Evolutionary conservation across 768 basidiomycete genomes (phyloP).

Genomic region (Galerina sulciceps): DNA sequence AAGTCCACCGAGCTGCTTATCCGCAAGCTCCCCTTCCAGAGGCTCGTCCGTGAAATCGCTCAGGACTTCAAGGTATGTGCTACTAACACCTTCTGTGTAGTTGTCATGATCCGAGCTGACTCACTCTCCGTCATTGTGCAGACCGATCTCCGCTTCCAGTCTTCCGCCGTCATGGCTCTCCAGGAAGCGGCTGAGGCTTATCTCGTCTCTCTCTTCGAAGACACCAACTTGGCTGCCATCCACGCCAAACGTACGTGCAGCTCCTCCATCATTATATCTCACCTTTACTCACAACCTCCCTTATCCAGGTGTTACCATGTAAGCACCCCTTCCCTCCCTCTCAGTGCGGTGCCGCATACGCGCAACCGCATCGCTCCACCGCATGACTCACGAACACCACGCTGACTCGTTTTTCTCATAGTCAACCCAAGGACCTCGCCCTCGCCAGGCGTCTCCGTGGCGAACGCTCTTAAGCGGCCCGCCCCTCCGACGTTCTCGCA

Average conservation of each 20-base stretch:
- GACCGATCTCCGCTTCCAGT: slow-evolving; percentile 95
- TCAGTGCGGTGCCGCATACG: slow-evolving; percentile 3
- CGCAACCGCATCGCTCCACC: not conserved
- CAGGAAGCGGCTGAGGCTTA: slow-evolving; percentile 94
- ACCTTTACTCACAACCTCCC: slow-evolving; percentile 4
- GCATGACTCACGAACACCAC: not conserved
- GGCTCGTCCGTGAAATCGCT: slow-evolving; percentile 96
- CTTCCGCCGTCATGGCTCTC: slow-evolving; percentile 91
- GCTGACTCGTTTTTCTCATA: slow-evolving; percentile 28
- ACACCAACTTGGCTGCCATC: slow-evolving; percentile 91
- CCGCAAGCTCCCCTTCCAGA: slow-evolving; percentile 99
- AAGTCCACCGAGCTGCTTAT: slow-evolving; percentile 99
- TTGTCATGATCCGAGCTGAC: slow-evolving; percentile 10
- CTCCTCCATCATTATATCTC: not conserved
- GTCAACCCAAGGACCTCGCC: slow-evolving; percentile 89
- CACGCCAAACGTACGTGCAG: slow-evolving; percentile 71
- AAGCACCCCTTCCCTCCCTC: slow-evolving; percentile 24
- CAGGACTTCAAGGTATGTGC: slow-evolving; percentile 88
- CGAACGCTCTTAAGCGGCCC: slow-evolving; percentile 68
- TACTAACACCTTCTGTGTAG: not conserved
- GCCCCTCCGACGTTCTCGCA: not conserved
- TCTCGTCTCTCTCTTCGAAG: slow-evolving; percentile 85
- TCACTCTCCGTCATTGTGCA: slow-evolving; percentile 29
- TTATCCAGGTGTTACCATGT: slow-evolving; percentile 59
- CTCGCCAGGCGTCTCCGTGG: slow-evolving; percentile 86